Base-by-base conservation (phyloP, 139 green algal genomes). In the Chlorella sp. region DNA sequence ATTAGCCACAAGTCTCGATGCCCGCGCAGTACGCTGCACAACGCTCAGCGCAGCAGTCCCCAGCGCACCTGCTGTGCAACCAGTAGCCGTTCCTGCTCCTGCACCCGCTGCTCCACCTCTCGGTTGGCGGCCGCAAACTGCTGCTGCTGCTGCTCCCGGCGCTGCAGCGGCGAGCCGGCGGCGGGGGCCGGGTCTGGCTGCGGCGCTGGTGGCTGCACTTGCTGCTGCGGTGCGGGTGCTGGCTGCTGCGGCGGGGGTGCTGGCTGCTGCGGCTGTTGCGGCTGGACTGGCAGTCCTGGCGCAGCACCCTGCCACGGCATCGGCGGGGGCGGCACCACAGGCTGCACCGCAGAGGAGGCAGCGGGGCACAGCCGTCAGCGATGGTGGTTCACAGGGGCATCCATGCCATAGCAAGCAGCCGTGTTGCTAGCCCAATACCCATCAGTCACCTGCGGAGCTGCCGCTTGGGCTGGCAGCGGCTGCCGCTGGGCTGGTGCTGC, bases 41-140 rank as follows among this genome's bases (percentile, higher is more conserved):
- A 40, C 7, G 3, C 14, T 24, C 3, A 60, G 19, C 28, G 19
- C 1, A 14, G 38, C 40, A 30, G n/a, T 48, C 19, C 4, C 65
- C 13, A 65, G n/a, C 73, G 41, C 32, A 41, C 76, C 76, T 70
- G 76, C 54, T 72, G 6, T 8, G 69, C 76, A 20, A 54, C 76
- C 14, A 82, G 28, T 54, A 72, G 76, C 54, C 40, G 54, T 13
- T 82, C 76, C 36, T 46, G 76, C 54, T 40, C 54, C 36, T 32
- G 76, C 54, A 48, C 13, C 36, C 36, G 44, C 36, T 44, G 54
- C 54, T 82, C 76, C 34, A 70, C 76, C 76, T 82, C 32, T 26
- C 72, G 51, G 56, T 72, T 82, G 36, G 76, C 76, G 5, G 76
- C 76, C 20, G 58, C 76, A 82, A 72, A 82, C 22, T 73, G 76